Evolutionary conservation across 176 grass and related monocot species (phyloP).

Genomic region (Phoenix dactylifera): DNA sequence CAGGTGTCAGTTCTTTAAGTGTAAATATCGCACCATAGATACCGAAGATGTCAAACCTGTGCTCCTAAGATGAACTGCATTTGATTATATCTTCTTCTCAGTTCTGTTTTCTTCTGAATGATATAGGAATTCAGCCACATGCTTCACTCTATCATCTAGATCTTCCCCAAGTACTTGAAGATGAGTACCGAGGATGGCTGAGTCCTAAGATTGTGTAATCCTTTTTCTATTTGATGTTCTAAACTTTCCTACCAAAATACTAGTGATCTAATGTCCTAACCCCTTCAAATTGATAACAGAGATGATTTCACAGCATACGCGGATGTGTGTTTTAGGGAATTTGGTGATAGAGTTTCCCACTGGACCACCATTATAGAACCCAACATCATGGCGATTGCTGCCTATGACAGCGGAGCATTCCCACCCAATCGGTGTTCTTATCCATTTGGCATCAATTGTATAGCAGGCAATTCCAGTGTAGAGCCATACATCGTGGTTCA

Average conservation of each 20-base stretch:
- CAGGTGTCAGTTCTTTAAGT: too few species aligned
- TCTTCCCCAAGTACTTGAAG: conserved; percentile 67
- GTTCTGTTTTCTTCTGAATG: not conserved
- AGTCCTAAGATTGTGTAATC: conserved; percentile 73
- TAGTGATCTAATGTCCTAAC: too few species aligned
- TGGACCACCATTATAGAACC: too few species aligned
- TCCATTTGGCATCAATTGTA: conserved; percentile 49
- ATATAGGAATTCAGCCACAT: conserved; percentile 67
- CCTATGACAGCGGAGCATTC: too few species aligned
- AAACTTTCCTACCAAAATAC: not conserved
- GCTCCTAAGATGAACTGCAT: too few species aligned
- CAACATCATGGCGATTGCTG: too few species aligned
- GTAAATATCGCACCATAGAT: too few species aligned
- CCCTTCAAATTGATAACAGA: conserved; percentile 17
- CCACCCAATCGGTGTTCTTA: conserved; percentile 62
- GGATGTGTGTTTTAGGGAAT: too few species aligned
- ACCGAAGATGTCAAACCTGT: too few species aligned
- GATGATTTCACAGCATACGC: too few species aligned
- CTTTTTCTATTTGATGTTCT: too few species aligned
- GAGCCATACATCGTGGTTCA: conserved; percentile 58
- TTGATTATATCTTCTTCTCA: not conserved
- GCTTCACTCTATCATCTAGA: conserved; percentile 66
- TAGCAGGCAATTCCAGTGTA: conserved; percentile 46
- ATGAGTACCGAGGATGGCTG: conserved; percentile 73
- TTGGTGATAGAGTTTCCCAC: too few species aligned